Evolutionary conservation across 1,284 basidiomycete species (phyloP), one percentile per base, ranked within the genome.

Genomic region (Rhodotorula sp.): DNA sequence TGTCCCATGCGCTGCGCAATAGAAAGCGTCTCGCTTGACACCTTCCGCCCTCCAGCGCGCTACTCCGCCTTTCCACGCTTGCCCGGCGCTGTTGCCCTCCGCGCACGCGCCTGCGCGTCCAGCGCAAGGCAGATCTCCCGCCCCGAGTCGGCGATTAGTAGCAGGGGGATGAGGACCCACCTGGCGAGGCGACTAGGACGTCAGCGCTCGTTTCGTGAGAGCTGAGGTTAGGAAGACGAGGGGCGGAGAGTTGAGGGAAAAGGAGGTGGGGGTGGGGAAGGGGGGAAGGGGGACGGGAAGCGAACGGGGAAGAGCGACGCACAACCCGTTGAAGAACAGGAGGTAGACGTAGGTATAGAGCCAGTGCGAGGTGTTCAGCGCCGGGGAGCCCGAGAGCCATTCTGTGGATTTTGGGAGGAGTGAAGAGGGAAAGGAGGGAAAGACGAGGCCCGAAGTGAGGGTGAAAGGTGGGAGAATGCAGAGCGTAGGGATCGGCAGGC

Each of bases 331-430:
- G 61, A 67, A 65, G 60, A 67, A 71, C 41, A 78, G 78, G 62
- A 80, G 66, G 51, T 75, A 36, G 48, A 69, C 51, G 27, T 83
- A 86, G 66, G 84, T 80, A 74, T 83, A 83, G 44, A 85, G 82
- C 57, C 84, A 81, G 77, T 91, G 90, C 2, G 87, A 88, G 0
- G 87, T 90, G 77, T 89, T 85, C 68, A 92, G 81, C 77, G 85
- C 89, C 1, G 88, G 87, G 75, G 87, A 90, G 46, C 89, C 90
- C 1, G 86, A 88, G 67, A 92, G 82, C 91, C 91, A 92, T 81
- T 92, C 67, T 60, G 50, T 25, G 10, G 13, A 19, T n/a, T n/a
- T n/a, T 27, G 48, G 22, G 48, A 25, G 48, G 25, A n/a, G 39
- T 9, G 39, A 39, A 19, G 19, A 8, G 46, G 13, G 21, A 1